phyloP scores from a whole-genome alignment of 306 rosid species.

The Corylus avellana region DNA sequence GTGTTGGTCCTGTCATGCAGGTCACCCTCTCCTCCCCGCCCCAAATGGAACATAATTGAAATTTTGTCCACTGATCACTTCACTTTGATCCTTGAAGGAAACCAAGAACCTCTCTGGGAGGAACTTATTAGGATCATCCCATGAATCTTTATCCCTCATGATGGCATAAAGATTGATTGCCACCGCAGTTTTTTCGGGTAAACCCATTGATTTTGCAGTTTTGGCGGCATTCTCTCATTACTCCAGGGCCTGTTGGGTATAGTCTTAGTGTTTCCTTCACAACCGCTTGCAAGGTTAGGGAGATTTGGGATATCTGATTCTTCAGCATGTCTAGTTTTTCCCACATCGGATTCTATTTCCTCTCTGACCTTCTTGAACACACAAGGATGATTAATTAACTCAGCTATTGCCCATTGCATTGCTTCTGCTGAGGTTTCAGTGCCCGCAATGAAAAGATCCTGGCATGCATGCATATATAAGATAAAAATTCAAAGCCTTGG shows the following conservation, averaged over 20 bases:
- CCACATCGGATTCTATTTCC: constrained; percentile 37
- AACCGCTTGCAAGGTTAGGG: constrained; percentile 47
- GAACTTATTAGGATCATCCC: constrained; percentile 49
- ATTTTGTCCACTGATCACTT: constrained; percentile 11
- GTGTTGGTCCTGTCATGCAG: constrained; percentile 25
- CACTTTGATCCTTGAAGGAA: constrained; percentile 17
- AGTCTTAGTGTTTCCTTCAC: constrained; percentile 41
- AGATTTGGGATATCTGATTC: constrained; percentile 42
- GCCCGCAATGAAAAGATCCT: constrained; percentile 57
- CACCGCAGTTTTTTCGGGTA: constrained; percentile 38
- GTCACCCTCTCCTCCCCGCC: constrained; percentile 52
- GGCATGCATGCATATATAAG: not conserved
- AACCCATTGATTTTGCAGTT: constrained; percentile 42
- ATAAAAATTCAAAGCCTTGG: not conserved
- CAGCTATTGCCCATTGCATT: constrained; percentile 56
- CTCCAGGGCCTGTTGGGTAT: too few species aligned
- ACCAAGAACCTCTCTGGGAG: constrained; percentile 46
- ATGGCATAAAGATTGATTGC: constrained; percentile 53
- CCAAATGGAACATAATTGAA: constrained; percentile 53
- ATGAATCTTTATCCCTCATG: constrained; percentile 47
- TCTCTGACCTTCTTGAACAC: constrained; percentile 40
- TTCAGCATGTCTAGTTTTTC: constrained; percentile 37
- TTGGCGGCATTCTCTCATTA: constrained; percentile 34
- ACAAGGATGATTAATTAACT: constrained; percentile 52
- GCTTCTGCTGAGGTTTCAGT: constrained; percentile 49